Conservation (phyloP, 495 filamentous ascomycete genomes). For the Pseudoneurospora amorphoporcata region DNA sequence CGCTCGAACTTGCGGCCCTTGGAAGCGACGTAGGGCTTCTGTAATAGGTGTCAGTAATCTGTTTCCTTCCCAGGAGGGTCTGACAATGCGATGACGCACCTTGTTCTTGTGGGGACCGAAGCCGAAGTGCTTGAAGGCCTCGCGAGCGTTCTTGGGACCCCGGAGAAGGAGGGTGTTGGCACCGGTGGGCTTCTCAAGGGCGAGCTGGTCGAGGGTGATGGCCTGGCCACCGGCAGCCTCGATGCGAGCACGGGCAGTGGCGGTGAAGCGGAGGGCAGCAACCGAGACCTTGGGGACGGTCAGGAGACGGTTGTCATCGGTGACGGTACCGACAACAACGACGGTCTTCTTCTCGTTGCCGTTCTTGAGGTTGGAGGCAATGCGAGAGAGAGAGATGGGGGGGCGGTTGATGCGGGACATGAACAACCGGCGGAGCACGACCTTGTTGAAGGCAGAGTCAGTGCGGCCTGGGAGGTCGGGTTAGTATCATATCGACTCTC, state of each 20-base stretch:
- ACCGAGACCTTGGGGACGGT: conserved; percentile 81
- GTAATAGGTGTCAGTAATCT: conserved; percentile 22
- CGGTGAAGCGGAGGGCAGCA: conserved; percentile 90
- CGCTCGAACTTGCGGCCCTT: conserved; percentile 99
- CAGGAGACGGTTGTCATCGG: conserved; percentile 90
- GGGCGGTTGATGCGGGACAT: conserved; percentile 97
- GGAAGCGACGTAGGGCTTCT: conserved; percentile 93
- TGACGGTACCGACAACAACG: conserved; percentile 86
- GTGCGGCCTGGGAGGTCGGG: conserved; percentile 60
- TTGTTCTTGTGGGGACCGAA: conserved; percentile 96
- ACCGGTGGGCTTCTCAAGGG: conserved; percentile 84
- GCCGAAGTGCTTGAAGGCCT: conserved; percentile 98
- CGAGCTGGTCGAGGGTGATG: conserved; percentile 92
- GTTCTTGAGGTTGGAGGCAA: conserved; percentile 60
- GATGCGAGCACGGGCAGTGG: conserved; percentile 88
- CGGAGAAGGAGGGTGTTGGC: conserved; percentile 89
- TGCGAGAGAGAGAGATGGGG: conserved; percentile 84
- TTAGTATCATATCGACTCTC: not conserved
- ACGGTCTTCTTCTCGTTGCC: conserved; percentile 76
- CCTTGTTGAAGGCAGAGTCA: conserved; percentile 93
- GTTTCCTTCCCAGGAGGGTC: too few relatives aligned
- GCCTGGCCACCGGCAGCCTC: conserved; percentile 85
- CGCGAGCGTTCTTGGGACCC: conserved; percentile 91
- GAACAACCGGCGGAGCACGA: conserved; percentile 89
- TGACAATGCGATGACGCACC: conserved; percentile 40